Percentiles rank a stretch among this genome's conserved stretches.
phyloP scores from a whole-genome alignment of 257 asterid species.

The Jacaranda mimosifolia region DNA sequence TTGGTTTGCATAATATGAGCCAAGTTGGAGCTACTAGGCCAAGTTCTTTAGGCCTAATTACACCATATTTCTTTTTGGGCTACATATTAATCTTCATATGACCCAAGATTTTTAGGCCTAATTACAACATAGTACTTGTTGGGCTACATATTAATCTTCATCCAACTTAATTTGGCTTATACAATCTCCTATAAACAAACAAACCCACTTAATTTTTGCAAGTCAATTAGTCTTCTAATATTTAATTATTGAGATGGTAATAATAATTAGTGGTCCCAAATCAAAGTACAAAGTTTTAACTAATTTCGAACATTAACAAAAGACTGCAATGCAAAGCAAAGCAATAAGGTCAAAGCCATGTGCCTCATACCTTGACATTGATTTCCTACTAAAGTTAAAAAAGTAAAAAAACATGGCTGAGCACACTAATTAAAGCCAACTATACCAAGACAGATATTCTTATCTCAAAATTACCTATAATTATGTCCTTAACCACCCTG shows the following conservation, averaged over 20 bases:
- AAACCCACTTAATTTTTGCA: too few species aligned
- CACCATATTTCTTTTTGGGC: too few species aligned
- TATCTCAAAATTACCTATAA: neutral
- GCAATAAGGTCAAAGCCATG: constrained; percentile 8
- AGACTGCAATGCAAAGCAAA: neutral
- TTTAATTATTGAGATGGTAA: neutral
- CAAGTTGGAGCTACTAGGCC: too few species aligned
- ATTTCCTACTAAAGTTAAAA: too few species aligned
- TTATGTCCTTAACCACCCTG: neutral
- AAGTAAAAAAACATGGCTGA: neutral
- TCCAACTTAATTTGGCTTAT: too few species aligned
- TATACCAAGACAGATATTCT: neutral
- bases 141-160: too few species aligned
- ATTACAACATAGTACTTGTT: too few species aligned
- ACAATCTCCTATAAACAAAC: too few species aligned
- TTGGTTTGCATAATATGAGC: too few species aligned
- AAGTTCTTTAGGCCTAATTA: too few species aligned
- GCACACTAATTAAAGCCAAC: neutral
- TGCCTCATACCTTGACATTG: neutral
- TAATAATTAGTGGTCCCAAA: constrained; percentile 24
- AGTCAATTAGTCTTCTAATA: neutral
- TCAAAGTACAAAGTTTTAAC: constrained; percentile 8
- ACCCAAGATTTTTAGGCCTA: too few species aligned
- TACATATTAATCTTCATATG: too few species aligned
- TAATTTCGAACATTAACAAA: neutral